phyloP scores from a whole-genome alignment of 768 basidiomycete species.

The Trametes meyenii region DNA sequence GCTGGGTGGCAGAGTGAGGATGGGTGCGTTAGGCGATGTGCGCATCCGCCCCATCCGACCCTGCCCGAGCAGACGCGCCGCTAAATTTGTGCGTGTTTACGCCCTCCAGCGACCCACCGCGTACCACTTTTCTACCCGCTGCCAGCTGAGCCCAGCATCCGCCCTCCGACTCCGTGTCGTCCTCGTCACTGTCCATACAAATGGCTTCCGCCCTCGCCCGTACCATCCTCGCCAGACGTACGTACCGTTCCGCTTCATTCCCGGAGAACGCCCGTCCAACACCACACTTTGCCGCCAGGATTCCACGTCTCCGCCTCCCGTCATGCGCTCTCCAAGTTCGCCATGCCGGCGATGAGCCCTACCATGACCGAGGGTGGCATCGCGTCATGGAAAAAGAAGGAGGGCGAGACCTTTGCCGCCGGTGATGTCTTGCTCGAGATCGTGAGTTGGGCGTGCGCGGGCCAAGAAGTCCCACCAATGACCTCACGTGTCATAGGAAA shows the following conservation, averaged over 20 bases:
- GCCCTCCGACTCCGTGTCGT: constrained; percentile 26
- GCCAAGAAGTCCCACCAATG: constrained; percentile 18
- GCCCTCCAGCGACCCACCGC: constrained; percentile 25
- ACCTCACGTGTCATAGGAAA: constrained; percentile 66
- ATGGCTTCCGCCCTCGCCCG: constrained; percentile 72
- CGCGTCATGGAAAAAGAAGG: constrained; percentile 95
- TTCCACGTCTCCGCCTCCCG: constrained; percentile 81
- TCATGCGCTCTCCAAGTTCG: constrained; percentile 82
- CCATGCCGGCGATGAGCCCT: constrained; percentile 99
- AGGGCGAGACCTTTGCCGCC: constrained; percentile 85
- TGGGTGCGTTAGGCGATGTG: constrained; percentile 7
- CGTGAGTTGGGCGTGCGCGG: constrained; percentile 48
- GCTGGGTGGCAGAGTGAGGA: background rate
- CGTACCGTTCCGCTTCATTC: constrained; percentile 28
- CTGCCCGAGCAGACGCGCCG: constrained; percentile 24
- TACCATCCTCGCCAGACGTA: constrained; percentile 63
- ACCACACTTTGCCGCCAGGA: constrained; percentile 47
- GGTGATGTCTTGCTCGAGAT: constrained; percentile 98
- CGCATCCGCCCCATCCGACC: constrained; percentile 15
- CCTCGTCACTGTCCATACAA: constrained; percentile 33
- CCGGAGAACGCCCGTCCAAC: background rate
- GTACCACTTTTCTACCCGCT: constrained; percentile 27
- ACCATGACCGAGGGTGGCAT: constrained; percentile 99
- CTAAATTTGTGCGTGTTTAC: constrained; percentile 31
- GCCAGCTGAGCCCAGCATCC: constrained; percentile 25